Evolutionary conservation across 2,329 filamentous ascomycete species (phyloP), one percentile per base, ranked within the genome.

Genomic region (Fusarium staphyleae): DNA sequence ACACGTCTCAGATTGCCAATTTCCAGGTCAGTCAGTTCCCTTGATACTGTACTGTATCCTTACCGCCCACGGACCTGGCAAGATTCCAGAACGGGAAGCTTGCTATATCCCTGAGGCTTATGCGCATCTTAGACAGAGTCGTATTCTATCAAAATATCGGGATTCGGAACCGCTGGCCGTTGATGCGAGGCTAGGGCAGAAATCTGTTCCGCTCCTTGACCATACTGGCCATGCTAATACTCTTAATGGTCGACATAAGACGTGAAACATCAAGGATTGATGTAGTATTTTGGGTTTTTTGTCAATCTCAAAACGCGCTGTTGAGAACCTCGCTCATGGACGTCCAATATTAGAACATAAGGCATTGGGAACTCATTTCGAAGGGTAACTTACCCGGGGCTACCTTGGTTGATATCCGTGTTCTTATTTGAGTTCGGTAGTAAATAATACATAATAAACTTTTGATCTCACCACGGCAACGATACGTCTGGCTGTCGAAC

Each of bases 1-100:
- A 57, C 44, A 48, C 50, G 64, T 66, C 64, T 66, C 65, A 66
- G 64, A 64, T 66, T 67, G 55, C 55, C 51, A 66, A 66, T 66
- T 64, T 67, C 57, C 57, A 63, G 41, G 39, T 36, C 35, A 15
- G n/a, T n/a, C n/a, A 4, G 18, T 24, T 40, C 24, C 16, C 26
- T 39, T 22, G 19, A 22, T 22, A 22, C 19, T n/a, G 19, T 22
- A 22, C 22, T 11, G 14, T n/a, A 29, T 42, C 19, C 9, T 26
- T 41, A 41, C 30, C 47, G 55, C 42, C 41, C 56, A 48, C 44
- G 26, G 46, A 42, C 63, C 52, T 22, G 52, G 14, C 37, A 47
- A 50, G 36, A n/a, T 22, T 22, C 22, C n/a, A 34, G 3, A 34
- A 15, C 32, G 10, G 14, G 12, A 18, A 18, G 11, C 6, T 11